Base-by-base conservation (phyloP, 148 eudicot genomes). In the Agrostemma githago region DNA sequence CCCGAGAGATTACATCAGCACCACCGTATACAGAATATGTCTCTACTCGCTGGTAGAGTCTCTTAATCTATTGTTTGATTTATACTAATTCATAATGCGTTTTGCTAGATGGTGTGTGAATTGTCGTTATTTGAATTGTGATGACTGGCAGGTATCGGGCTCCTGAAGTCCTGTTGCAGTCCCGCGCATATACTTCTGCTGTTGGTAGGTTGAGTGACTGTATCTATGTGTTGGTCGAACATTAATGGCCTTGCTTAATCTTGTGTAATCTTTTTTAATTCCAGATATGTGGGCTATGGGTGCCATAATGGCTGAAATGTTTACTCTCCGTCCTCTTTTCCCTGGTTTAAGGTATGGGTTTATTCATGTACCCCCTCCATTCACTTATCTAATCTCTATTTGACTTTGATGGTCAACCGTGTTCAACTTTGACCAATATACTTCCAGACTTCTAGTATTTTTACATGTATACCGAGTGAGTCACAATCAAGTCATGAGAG, bases 231-330 rank as follows among this genome's bases (percentile, higher is more conserved):
- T 21, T 6, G 40, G 17, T 17, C 26, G 37, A n/a, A 54, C 38
- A 65, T 60, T 48, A 16, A 37, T 40, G 71, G 10, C 21, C 26
- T n/a, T 39, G 60, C 38, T 72, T 14, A 76, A 46, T 37, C 51
- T 2, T 68, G 1, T 60, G 0, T 37, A 15, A 54, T 15, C 20
- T 40, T n/a, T 64, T 57, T 74, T 46, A 39, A 51, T 58, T 62
- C 66, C 85, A 92, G 98, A 95, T 86, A 90, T 95, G 96, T 95
- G 99, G 99, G 99, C 97, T 51, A 95, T 95, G 99, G 99, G 99
- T 77, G 99, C 99, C 53, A 92, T 92, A 78, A 95, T 95, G 92
- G 96, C 97, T 41, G 99, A 92, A 78, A 76, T 95, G 69, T 85
- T 95, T 68, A 85, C 92, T 66, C 89, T 90, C 15, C 90, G 93